Conservation (phyloP, 768 basidiomycete species). For the Mycena indigotica region DNA sequence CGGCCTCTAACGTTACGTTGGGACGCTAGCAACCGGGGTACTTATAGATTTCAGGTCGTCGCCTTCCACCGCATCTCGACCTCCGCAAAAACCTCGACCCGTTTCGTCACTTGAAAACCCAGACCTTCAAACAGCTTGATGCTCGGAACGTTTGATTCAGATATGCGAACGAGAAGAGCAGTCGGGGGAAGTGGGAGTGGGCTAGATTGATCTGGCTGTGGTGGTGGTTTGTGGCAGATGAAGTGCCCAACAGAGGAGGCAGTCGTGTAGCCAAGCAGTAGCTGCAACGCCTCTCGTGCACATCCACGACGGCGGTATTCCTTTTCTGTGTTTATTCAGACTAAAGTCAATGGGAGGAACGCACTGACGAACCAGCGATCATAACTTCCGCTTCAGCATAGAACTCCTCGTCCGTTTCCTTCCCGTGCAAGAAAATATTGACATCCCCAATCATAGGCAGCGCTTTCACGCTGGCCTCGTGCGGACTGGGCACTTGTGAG, state of each 20-base stretch:
- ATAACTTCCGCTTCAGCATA: conserved; percentile 90
- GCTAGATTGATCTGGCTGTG: neutral
- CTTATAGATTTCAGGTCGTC: no score
- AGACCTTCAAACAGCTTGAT: conserved; percentile 62
- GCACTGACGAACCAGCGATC: conserved; percentile 69
- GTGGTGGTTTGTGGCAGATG: conserved; percentile 6
- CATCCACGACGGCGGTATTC: conserved; percentile 76
- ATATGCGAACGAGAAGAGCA: conserved; percentile 69
- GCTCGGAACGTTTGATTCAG: conserved; percentile 66
- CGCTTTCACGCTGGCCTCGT: conserved; percentile 35
- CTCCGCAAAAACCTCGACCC: conserved; percentile 76
- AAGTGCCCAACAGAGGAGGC: conserved; percentile 37
- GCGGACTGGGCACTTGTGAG: conserved; percentile 19
- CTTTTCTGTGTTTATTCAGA: conserved; percentile 95
- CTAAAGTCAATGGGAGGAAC: conserved; percentile 64
- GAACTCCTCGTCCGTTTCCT: conserved; percentile 41
- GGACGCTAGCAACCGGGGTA: no score
- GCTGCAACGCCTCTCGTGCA: conserved; percentile 68
- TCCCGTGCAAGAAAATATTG: conserved; percentile 81
- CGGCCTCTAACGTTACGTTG: no score
- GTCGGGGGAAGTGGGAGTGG: conserved; percentile 47
- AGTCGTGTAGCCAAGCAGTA: conserved; percentile 72
- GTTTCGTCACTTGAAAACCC: conserved; percentile 70
- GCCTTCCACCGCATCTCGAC: conserved; percentile 69
- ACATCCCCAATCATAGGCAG: conserved; percentile 88